Evolutionary conservation across 345 rosid species (phyloP).

Genomic region (Clausena lansium): DNA sequence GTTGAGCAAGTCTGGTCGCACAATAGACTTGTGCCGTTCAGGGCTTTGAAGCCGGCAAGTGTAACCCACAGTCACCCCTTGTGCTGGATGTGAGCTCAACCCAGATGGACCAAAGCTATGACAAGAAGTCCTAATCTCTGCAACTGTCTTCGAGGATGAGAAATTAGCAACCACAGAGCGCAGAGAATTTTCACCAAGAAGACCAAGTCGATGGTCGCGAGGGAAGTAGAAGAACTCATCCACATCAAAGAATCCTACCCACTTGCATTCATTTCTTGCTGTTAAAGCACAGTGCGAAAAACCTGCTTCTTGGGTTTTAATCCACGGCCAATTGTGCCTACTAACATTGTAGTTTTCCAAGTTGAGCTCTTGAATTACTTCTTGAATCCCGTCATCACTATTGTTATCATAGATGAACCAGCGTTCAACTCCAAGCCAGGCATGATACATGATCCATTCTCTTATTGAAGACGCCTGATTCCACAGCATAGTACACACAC

Average conservation of each 20-base stretch:
- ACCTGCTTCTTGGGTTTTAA: constrained; percentile 96
- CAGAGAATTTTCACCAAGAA: constrained; percentile 55
- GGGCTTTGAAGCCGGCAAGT: constrained; percentile 83
- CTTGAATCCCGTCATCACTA: constrained; percentile 67
- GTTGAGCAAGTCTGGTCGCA: constrained; percentile 60
- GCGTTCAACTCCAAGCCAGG: constrained; percentile 87
- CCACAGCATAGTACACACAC: constrained; percentile 95
- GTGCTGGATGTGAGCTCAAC: constrained; percentile 55
- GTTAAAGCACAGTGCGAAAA: constrained; percentile 88
- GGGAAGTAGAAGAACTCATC: constrained; percentile 94
- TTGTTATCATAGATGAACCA: constrained; percentile 99
- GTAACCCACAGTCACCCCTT: constrained; percentile 86
- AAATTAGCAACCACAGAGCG: constrained; percentile 61
- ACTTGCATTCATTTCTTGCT: constrained; percentile 74
- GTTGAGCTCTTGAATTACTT: constrained; percentile 58
- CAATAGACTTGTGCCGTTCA: constrained; percentile 87
- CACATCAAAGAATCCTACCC: constrained; percentile 96
- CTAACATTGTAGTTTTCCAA: constrained; percentile 59
- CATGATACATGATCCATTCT: constrained; percentile 90
- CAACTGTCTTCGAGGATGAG: constrained; percentile 50
- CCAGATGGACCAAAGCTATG: constrained; percentile 97
- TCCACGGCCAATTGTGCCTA: constrained; percentile 93
- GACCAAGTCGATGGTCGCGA: constrained; percentile 32
- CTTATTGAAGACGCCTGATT: constrained; percentile 77
- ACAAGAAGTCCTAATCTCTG: constrained; percentile 82